A percentile compares a stretch with the other conserved stretches of the same genome.
These are phyloP conservation scores for Pulveroboletus sp. DNA, from an alignment of 1,284 basidiomycete species.

Conservation along the genomic window DNA sequence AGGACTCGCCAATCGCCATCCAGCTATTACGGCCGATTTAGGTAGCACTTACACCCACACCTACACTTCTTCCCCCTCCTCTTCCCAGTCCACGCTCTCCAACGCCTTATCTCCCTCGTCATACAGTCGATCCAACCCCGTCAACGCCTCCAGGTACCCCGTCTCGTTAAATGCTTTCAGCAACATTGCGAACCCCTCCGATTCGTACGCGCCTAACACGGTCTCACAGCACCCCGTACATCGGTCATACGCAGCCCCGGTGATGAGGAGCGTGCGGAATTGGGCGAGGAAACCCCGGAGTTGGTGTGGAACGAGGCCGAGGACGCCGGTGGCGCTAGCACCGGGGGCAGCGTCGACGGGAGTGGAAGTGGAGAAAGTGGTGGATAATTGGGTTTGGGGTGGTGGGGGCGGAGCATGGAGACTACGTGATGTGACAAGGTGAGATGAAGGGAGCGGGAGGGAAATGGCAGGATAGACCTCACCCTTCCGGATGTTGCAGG, in stretches of 20 bases:
- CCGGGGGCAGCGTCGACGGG: background rate
- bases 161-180: constrained; percentile 82
- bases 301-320: constrained; percentile 92
- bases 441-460: background rate
- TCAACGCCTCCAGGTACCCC: constrained; percentile 78
- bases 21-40: too few relatives aligned
- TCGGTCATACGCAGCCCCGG: constrained; percentile 80
- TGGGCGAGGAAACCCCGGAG: constrained; percentile 86
- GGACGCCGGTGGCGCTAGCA: constrained; percentile 42
- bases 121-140: constrained; percentile 83
- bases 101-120: constrained; percentile 75
- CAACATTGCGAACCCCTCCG: constrained; percentile 76
- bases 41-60: background rate
- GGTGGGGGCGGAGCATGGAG: constrained; percentile 65
- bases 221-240: constrained; percentile 90
- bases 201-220: constrained; percentile 74
- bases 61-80: constrained; percentile 44
- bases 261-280: constrained; percentile 81
- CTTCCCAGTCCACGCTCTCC: constrained; percentile 75
- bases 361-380: background rate
- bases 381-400: constrained; percentile 31
- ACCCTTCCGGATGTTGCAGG: constrained; percentile 89
- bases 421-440: constrained; percentile 35
- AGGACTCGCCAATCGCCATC: too few relatives aligned
- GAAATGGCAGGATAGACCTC: constrained; percentile 20